Percentiles rank a stretch among this genome's conserved stretches.
Conservation (phyloP, 108 stramenopile genomes). For the Nitzschia putrida region DNA sequence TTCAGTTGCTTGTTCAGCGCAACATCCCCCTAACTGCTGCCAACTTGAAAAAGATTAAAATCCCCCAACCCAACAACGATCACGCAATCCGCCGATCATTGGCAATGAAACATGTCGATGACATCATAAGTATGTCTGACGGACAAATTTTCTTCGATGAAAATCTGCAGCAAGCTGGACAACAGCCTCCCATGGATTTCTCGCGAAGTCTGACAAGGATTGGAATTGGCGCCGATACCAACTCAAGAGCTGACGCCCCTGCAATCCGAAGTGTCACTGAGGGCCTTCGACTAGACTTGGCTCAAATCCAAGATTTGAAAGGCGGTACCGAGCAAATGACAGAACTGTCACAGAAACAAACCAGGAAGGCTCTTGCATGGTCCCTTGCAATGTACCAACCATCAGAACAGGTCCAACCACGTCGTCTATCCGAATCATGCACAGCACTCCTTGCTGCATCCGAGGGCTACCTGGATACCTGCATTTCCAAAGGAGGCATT, state of each 20-base stretch:
- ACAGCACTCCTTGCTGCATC: conserved; percentile 74
- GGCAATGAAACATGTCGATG: conserved; percentile 84
- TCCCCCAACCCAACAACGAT: conserved; percentile 60
- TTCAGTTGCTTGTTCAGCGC: conserved; percentile 61
- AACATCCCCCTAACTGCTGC: conserved; percentile 80
- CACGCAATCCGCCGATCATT: conserved; percentile 66
- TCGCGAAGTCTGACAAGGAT: conserved; percentile 82
- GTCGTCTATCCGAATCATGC: conserved; percentile 66
- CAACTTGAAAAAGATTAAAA: conserved; percentile 80
- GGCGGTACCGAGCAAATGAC: conserved; percentile 47
- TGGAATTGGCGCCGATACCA: conserved; percentile 87
- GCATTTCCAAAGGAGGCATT: conserved; percentile 53
- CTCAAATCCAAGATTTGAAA: conserved; percentile 68
- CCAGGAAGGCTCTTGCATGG: conserved; percentile 58
- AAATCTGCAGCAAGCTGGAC: conserved; percentile 40
- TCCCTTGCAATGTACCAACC: conserved; percentile 85
- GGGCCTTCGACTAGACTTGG: conserved; percentile 76
- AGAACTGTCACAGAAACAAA: conserved; percentile 57
- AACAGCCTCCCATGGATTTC: conserved; percentile 78
- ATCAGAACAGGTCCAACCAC: conserved; percentile 38
- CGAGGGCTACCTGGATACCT: conserved; percentile 60
- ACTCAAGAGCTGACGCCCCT: conserved; percentile 84
- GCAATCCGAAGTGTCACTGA: conserved; percentile 79
- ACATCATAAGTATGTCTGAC: conserved; percentile 90
- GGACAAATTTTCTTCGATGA: conserved; percentile 84